Conservation (phyloP, 495 filamentous ascomycete genomes). For the Xylaria flabelliformis region DNA sequence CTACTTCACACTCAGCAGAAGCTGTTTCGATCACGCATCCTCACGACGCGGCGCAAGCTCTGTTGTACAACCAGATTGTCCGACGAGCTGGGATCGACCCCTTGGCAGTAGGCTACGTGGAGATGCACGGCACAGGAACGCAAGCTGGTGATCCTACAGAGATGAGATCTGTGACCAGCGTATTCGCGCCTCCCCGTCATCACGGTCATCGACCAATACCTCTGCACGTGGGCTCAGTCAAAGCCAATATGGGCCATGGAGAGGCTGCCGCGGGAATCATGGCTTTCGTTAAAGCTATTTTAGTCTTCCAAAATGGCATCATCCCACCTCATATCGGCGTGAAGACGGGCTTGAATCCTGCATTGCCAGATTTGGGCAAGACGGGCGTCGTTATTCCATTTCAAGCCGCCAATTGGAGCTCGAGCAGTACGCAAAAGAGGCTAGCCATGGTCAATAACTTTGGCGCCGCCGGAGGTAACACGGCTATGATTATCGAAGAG, state of each 20-base stretch:
- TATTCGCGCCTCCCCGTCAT: conserved; percentile 58
- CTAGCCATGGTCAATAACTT: conserved; percentile 62
- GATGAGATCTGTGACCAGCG: conserved; percentile 67
- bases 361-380: conserved; percentile 45
- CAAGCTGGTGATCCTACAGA: conserved; percentile 70
- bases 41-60: conserved; percentile 63
- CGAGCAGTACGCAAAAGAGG: conserved; percentile 44
- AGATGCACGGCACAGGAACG: conserved; percentile 79
- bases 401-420: conserved; percentile 49
- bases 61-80: conserved; percentile 63
- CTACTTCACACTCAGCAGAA: too few relatives aligned
- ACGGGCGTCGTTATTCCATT: conserved; percentile 56
- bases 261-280: conserved; percentile 73
- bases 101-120: conserved; percentile 67
- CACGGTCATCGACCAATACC: conserved; percentile 50
- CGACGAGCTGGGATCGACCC: conserved; percentile 58
- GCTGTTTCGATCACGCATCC: conserved; percentile 50
- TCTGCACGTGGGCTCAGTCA: conserved; percentile 72
- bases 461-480: conserved; percentile 61
- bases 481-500: conserved; percentile 59
- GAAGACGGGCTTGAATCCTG: conserved; percentile 63
- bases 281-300: conserved; percentile 70
- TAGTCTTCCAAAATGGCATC: conserved; percentile 73
- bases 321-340: conserved; percentile 79
- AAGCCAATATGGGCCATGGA: conserved; percentile 79